Percentiles rank a stretch among this genome's conserved stretches.
Evolutionary conservation across 2,329 filamentous ascomycete species (phyloP).

Genomic region (Amylocarpus encephaloides): DNA sequence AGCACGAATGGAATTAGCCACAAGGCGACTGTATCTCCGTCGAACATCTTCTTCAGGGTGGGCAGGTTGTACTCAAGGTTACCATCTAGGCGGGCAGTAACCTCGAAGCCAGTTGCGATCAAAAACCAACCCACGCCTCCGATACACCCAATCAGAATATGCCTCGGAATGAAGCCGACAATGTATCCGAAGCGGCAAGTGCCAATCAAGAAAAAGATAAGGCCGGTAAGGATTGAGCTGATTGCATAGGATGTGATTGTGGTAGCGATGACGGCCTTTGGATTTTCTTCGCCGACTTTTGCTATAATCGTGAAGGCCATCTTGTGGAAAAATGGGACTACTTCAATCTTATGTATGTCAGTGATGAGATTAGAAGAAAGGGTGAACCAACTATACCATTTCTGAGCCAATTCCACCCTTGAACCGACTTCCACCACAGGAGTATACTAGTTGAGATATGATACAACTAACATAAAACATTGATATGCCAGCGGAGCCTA

Average conservation of each 20-base stretch:
- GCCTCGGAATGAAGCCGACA: conserved; percentile 92
- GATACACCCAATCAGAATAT: conserved; percentile 95
- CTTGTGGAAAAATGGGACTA: conserved; percentile 97
- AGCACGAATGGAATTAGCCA: conserved; percentile 78
- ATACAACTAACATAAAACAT: conserved; percentile 99
- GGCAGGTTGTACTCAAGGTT: conserved; percentile 74
- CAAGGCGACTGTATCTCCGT: conserved; percentile 66
- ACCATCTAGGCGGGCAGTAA: conserved; percentile 81
- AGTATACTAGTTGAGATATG: conserved; percentile 85
- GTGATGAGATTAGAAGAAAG: neutral
- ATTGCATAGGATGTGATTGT: conserved; percentile 87
- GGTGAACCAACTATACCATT: conserved; percentile 47
- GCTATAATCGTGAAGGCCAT: conserved; percentile 88
- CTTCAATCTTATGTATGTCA: conserved; percentile 64
- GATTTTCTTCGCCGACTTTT: conserved; percentile 70
- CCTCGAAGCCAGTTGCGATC: conserved; percentile 84
- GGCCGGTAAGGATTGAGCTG: conserved; percentile 83
- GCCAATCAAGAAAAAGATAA: conserved; percentile 89
- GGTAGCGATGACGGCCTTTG: conserved; percentile 83
- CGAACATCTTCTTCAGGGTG: conserved; percentile 69
- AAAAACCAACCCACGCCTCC: conserved; percentile 96
- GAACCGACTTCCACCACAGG: conserved; percentile 77
- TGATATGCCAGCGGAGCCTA: conserved; percentile 90
- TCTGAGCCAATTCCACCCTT: conserved; percentile 89
- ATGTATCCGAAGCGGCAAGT: conserved; percentile 82